Percentiles rank a stretch among this genome's conserved stretches.
These are phyloP conservation scores for Senecio squalidus DNA, from an alignment of 140 eudicot genomes.

Conservation along the genomic window DNA sequence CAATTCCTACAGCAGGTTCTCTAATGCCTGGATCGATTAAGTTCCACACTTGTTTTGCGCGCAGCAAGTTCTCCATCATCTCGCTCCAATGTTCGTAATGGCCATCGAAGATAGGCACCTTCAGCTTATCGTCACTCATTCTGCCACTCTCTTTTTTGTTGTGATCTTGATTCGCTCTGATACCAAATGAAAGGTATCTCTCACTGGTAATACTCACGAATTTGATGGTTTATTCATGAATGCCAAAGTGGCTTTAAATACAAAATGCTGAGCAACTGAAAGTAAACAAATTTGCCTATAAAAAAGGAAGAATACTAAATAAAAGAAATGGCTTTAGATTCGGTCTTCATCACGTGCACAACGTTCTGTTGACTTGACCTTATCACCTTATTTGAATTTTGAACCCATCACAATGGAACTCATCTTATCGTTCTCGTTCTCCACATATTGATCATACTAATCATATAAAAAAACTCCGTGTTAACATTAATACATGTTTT, in stretches of 20 bases:
- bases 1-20: background rate
- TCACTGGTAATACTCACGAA: background rate
- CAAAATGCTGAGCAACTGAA: background rate
- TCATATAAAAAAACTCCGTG: background rate
- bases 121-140: conserved; percentile 1
- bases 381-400: background rate
- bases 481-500: background rate
- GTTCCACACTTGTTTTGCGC: conserved; percentile 6
- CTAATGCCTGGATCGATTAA: background rate
- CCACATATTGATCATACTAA: background rate
- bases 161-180: conserved; percentile 7
- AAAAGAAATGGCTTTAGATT: background rate
- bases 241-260: background rate
- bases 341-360: background rate
- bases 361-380: background rate
- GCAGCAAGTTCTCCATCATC: conserved; percentile 15
- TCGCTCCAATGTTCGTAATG: conserved; percentile 11
- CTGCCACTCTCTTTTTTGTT: background rate
- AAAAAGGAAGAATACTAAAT: background rate
- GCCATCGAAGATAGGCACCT: conserved; percentile 6
- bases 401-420: background rate
- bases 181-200: background rate
- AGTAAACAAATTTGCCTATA: background rate
- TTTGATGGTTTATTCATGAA: background rate
- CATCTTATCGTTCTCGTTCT: background rate